phyloP scores from a whole-genome alignment of 371 early-diverging fungal species.

The Phascolomyces articulosus region DNA sequence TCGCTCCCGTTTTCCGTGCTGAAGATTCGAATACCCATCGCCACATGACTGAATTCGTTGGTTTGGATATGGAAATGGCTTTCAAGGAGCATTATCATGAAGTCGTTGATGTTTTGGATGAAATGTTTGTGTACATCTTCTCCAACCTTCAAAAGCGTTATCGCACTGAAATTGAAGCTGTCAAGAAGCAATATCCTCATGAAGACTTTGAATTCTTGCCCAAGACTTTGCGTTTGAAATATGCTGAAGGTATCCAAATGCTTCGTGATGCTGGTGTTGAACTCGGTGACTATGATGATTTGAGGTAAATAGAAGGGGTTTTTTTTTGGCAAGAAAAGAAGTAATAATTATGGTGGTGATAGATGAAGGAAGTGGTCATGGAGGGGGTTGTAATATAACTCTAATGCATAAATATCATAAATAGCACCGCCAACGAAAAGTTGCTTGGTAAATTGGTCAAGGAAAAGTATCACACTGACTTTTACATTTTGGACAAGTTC shows the following conservation, averaged over 20 bases:
- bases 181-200: slow-evolving; percentile 93
- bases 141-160: slow-evolving; percentile 84
- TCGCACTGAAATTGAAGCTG: slow-evolving; percentile 83
- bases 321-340: not conserved
- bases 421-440: slow-evolving; percentile 90
- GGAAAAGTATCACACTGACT: slow-evolving; percentile 97
- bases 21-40: slow-evolving; percentile 99
- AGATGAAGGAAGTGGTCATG: too few species aligned
- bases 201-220: slow-evolving; percentile 89
- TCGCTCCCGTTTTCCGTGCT: slow-evolving; percentile 99
- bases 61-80: slow-evolving; percentile 99
- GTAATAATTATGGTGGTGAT: not conserved
- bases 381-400: too few species aligned
- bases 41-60: slow-evolving; percentile 99
- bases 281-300: slow-evolving; percentile 94
- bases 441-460: slow-evolving; percentile 93
- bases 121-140: slow-evolving; percentile 93
- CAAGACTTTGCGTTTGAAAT: slow-evolving; percentile 90
- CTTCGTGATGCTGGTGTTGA: slow-evolving; percentile 91
- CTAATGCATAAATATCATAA: not conserved
- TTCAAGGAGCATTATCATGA: slow-evolving; percentile 99
- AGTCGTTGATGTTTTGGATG: slow-evolving; percentile 89
- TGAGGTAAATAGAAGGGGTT: slow-evolving; percentile 46
- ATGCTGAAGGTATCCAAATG: slow-evolving; percentile 91
- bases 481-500: slow-evolving; percentile 99